Base-by-base conservation (phyloP, 495 filamentous ascomycete species). In the Aspergillus saccharolyticus region DNA sequence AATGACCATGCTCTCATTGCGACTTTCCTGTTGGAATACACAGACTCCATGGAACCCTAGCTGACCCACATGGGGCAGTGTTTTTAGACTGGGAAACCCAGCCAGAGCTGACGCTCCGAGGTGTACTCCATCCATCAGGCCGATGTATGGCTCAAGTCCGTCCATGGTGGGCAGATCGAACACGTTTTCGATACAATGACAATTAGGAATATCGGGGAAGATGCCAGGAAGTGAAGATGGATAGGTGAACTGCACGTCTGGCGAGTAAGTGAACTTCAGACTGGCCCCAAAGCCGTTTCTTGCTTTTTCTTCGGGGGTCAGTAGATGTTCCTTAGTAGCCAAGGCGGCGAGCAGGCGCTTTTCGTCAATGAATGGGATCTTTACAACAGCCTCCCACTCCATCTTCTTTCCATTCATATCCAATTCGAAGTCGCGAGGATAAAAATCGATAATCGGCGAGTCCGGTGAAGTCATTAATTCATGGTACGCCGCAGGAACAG, bases 331-430 rank as follows among this genome's bases (percentile, higher is more conserved):
- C 66, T 84, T 90, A 12, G 89, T 86, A 17, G 80, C 86, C 84
- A 99, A 94, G 12, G 93, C 95, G 33, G 77, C 74, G 42, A 99
- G 77, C 17, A 99, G 74, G 3, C 95, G 82, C 51, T 82, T 79
- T 68, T 97, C 92, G 28, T 97, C 91, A 63, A 99, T 99, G 73
- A 99, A 99, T 0, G 95, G 95, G 60, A 99, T 97, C 74, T 96
- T 97, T 53, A 97, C 91, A 42, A 99, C 92, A 28, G 94, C 95
- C 65, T 99, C 95, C 95, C 95, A 99, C 62, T 97, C 95, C 91
- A 96, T 95, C 77, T 96, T 99, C 80, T 99, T 99, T 54, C 95
- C 95, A 63, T 97, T 97, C 93, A 97, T 97, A 66, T 99, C 95
- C 18, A 99, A 81, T 61, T 96, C 91, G 61, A 99, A 99, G 60